Evolutionary conservation across 148 eudicot species (phyloP), one percentile per base, ranked within the genome.

Genomic region (Rhododendron simsii): DNA sequence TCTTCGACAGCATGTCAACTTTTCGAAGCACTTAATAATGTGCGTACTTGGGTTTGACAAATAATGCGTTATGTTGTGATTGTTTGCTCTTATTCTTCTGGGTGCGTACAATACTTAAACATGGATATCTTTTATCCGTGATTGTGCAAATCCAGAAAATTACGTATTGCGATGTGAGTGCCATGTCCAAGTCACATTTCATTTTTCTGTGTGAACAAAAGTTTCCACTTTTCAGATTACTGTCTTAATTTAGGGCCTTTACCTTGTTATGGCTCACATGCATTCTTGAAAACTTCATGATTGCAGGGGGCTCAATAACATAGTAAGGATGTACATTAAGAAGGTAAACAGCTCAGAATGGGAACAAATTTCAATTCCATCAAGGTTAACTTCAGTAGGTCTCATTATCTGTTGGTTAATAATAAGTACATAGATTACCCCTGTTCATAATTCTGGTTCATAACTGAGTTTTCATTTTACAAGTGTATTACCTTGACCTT

Each of bases 241-340:
- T n/a, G 23, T 15, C 23, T 57, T 57, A 65, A 9, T n/a, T n/a
- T 26, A 21, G 65, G 65, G 26, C 73, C 69, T 65, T 65, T 65
- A 65, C 73, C 33, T 65, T 26, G 33, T n/a, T 26, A 75, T 76
- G 51, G 37, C 78, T 84, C 39, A 47, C 59, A n/a, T 61, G 55
- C 30, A 65, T 85, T 63, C 84, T 48, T n/a, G 44, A 53, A 39
- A 39, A n/a, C 84, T 59, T 82, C 33, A 69, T 53, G 67, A 76
- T 93, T 1, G 89, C 95, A 96, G 99, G 89, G 96, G 98, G 74
- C 90, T 96, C 78, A 96, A 89, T 85, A 96, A 96, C 92, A 92
- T 96, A 85, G 87, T 94, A 78, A 91, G 93, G 87, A 84, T 96
- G 86, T 89, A 90, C 83, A 85, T 94, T 59, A 95, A 93, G 87